These are phyloP conservation scores for Nepenthes mirabilis DNA, from an alignment of 148 eudicot species.

Conservation along the genomic window DNA sequence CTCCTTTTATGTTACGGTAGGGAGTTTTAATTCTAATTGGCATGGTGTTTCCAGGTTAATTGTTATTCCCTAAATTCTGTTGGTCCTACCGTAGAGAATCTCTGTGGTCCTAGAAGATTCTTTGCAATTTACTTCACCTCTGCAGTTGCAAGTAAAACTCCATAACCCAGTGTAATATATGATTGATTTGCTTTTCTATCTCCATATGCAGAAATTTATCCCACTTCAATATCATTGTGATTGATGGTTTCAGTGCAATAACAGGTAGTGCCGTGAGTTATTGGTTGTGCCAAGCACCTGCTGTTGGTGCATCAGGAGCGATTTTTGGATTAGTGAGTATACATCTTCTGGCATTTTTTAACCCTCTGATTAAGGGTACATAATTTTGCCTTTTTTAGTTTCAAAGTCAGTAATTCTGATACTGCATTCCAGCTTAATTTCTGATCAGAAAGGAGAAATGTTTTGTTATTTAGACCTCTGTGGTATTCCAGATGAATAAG, in stretches of 20 bases:
- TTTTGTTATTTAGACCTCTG: too few relatives aligned
- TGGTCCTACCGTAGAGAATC: slow-evolving; percentile 68
- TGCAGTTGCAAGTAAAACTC: slow-evolving; percentile 53
- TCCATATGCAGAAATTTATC: not conserved
- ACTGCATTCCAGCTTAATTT: too few relatives aligned
- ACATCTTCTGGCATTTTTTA: not conserved
- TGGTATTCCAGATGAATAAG: too few relatives aligned
- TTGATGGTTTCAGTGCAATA: slow-evolving; percentile 11
- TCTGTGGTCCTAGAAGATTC: slow-evolving; percentile 63
- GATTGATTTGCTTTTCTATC: slow-evolving; percentile 1
- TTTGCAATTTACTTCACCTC: slow-evolving; percentile 60
- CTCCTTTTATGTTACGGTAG: not conserved
- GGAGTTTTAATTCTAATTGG: not conserved
- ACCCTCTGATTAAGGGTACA: not conserved
- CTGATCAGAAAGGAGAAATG: too few relatives aligned
- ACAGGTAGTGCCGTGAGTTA: slow-evolving; percentile 75
- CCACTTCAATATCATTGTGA: slow-evolving; percentile 7
- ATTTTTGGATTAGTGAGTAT: slow-evolving; percentile 73
- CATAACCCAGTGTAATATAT: not conserved
- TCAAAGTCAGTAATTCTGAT: too few relatives aligned
- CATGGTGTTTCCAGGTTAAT: slow-evolving; percentile 44
- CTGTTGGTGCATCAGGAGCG: slow-evolving; percentile 93
- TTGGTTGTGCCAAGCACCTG: slow-evolving; percentile 58
- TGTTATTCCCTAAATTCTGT: slow-evolving; percentile 72
- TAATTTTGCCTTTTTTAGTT: too few relatives aligned